A percentile compares a stretch with the other conserved stretches of the same genome.
Conservation (phyloP, 768 basidiomycete species). For the Macrolepiota fuliginosa region DNA sequence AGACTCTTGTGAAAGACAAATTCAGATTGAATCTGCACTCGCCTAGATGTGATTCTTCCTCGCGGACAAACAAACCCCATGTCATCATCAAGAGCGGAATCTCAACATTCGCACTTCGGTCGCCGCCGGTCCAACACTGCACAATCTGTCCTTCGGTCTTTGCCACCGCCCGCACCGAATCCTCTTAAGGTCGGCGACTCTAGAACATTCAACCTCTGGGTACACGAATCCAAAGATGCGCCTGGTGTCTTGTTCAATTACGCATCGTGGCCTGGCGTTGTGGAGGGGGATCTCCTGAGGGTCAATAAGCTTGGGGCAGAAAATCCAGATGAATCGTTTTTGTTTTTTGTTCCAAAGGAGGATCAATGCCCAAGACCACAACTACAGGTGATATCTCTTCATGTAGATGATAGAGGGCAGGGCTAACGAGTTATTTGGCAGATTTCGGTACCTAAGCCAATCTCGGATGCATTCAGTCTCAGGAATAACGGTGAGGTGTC, state of each 20-base stretch:
- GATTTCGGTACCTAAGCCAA: conserved; percentile 74
- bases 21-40: not conserved
- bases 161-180: conserved; percentile 37
- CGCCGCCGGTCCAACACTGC: conserved; percentile 75
- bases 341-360: conserved; percentile 68
- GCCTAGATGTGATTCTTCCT: not conserved
- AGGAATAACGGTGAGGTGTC: conserved; percentile 72
- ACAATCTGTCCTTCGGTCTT: conserved; percentile 58
- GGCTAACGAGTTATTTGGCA: conserved; percentile 21
- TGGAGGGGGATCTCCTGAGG: conserved; percentile 71
- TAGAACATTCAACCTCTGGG: conserved; percentile 68
- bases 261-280: conserved; percentile 73
- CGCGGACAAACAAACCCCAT: conserved; percentile 28
- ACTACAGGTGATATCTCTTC: conserved; percentile 50
- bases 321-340: conserved; percentile 38
- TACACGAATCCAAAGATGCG: conserved; percentile 66
- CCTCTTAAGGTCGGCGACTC: conserved; percentile 63
- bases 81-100: conserved; percentile 61
- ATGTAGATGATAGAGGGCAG: not conserved
- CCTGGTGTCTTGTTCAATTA: conserved; percentile 66
- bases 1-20: not conserved
- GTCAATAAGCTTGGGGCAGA: conserved; percentile 44
- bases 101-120: conserved; percentile 53
- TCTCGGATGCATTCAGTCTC: conserved; percentile 69
- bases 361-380: conserved; percentile 60